Base-by-base conservation (phyloP, 768 basidiomycete genomes). In the Suillus subluteus region DNA sequence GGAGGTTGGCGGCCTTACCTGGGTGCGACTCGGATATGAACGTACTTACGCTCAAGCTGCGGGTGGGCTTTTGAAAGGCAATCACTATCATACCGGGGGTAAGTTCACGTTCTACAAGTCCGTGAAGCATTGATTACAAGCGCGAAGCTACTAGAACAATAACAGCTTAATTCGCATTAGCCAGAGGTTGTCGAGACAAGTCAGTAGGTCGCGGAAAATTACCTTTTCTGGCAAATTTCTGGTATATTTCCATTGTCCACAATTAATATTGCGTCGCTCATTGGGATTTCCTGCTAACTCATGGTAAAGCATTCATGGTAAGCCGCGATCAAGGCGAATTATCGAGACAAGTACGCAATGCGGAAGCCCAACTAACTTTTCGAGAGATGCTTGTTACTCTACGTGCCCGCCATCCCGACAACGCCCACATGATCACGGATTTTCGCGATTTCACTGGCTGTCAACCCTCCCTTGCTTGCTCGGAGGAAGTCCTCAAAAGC, bases 401-500 rank as follows among this genome's bases (percentile, higher is more conserved):
- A 94, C 63, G 86, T 89, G 15, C 95, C 95, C 26, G 89, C 92
- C 95, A 96, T 96, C 37, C 95, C 96, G 50, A 88, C 83, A 32
- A 97, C 85, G 6, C 95, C 95, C 21, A 95, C 91, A 26, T 84
- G 82, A 75, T 98, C 97, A 58, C 97, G 86, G 72, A 98, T 95
- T 82, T 87, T 92, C 16, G 97, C 97, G 65, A 98, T 94, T 75
- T 98, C 94, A 67, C 83, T 88, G 0, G 94, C 88, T 21, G 88
- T 92, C 72, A 99, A 83, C 35, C 84, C 85, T 8, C 88, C 90
- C 75, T 96, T 96, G 76, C 88, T 89, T 0, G 90, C 91, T 23
- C 87, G 81, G 70, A 99, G 84, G 79, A 95, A 97, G 64, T 90
- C 88, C 78, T 98, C 96, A 79, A 94, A 98, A 1, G 90, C 92